Conservation (phyloP, 805 yeast species). For the Deakozyma indianensis region DNA sequence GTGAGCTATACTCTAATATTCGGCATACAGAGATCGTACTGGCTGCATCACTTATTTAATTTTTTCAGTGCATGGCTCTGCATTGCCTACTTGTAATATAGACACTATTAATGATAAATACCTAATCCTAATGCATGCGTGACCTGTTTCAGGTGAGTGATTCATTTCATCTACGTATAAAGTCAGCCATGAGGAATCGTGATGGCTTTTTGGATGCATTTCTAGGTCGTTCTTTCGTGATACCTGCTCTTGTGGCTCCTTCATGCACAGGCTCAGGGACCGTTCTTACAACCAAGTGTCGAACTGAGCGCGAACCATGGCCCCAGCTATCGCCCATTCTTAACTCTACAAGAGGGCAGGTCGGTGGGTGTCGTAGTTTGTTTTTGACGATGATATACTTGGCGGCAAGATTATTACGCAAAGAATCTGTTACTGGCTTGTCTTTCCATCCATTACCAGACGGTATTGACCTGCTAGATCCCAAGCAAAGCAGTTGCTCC, state of each 20-base stretch:
- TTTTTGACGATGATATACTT: not conserved
- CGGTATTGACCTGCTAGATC: not conserved
- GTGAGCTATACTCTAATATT: not conserved
- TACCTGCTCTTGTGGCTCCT: no score
- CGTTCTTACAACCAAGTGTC: not conserved
- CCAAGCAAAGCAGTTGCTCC: not conserved
- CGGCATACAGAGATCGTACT: not conserved
- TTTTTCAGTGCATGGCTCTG: slow-evolving; percentile 1
- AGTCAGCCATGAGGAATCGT: no score
- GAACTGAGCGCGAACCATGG: not conserved
- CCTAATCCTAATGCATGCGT: not conserved
- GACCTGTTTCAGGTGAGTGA: not conserved
- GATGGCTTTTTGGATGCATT: no score
- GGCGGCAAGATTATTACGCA: not conserved
- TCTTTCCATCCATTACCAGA: not conserved
- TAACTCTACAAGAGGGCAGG: not conserved
- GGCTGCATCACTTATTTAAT: slow-evolving; percentile 1
- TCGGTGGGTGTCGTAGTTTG: not conserved
- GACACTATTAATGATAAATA: not conserved
- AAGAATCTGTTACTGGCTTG: not conserved
- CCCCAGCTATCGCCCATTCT: not conserved
- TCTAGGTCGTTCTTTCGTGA: no score
- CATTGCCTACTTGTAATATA: not conserved
- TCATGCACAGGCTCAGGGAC: no score
- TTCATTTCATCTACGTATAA: no score